Evolutionary conservation across 2,329 filamentous ascomycete genomes (phyloP), one percentile per base, ranked within the genome.

Genomic region (Dactylonectria macrodidyma): DNA sequence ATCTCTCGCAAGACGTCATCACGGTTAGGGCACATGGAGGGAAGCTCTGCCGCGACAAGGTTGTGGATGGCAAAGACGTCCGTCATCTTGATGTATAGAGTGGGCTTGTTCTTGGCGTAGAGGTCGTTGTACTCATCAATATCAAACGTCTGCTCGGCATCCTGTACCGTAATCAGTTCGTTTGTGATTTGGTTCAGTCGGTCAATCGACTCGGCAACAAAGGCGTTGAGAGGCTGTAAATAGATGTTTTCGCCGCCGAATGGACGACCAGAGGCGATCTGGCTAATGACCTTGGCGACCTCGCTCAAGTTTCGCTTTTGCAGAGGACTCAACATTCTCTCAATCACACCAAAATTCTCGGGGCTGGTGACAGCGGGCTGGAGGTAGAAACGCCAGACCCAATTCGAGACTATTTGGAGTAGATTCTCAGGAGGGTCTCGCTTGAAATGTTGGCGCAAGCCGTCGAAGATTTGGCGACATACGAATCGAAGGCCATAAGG

Each of bases 51-150:
- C 3, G 94, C 91, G 62, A 98, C 89, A 24, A 98, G 87, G 71
- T 92, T 94, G 82, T 99, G 97, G 66, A 99, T 95, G 56, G 95
- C 93, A 80, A 99, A 98, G 65, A 99, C 95, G 79, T 99, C 96
- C 16, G 93, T 90, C 89, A 99, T 95, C 84, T 99, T 99, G 85
- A 99, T 97, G 84, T 98, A 99, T n/a, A 99, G 87, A 0, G 95
- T 98, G 7, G 96, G 96, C 81, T 97, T 97, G 71, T 95, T 96
- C 80, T 97, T 95, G 64, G 95, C 93, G 78, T 98, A 98, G 7
- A 99, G 88, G 78, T 99, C 96, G 79, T 98, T 98, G 88, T 96
- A 99, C 80, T 98, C 96, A 78, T 99, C 96, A 79, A 99, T 98
- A 80, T 98, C 95, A 78, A 98, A 99, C 26, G 96, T 96, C 59